Percentiles rank a stretch among this genome's conserved stretches.
Conservation (phyloP, 257 asterid species). For the Capsicum chinense region DNA sequence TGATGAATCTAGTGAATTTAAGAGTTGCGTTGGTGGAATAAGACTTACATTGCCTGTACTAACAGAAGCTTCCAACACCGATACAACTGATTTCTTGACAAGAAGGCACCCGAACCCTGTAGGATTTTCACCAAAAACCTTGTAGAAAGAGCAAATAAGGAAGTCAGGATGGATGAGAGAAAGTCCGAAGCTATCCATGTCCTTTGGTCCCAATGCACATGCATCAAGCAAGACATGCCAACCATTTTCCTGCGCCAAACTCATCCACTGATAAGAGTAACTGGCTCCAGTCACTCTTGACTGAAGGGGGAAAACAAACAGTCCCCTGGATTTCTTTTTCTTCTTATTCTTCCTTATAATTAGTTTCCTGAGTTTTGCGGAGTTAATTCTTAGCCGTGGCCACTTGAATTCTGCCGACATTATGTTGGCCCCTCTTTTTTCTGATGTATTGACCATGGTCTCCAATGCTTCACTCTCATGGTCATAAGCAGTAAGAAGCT, state of each 20-base stretch:
- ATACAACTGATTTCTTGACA: slow-evolving; percentile 64
- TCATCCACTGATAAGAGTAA: slow-evolving; percentile 96
- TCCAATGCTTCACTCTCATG: slow-evolving; percentile 78
- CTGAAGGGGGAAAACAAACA: slow-evolving; percentile 87
- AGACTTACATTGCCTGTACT: slow-evolving; percentile 68
- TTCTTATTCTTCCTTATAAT: slow-evolving; percentile 49
- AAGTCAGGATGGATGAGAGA: slow-evolving; percentile 83
- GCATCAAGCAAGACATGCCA: slow-evolving; percentile 96
- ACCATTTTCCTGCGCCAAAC: slow-evolving; percentile 75
- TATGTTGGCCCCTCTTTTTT: slow-evolving; percentile 65
- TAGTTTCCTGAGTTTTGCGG: slow-evolving; percentile 56
- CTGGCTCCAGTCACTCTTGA: slow-evolving; percentile 83
- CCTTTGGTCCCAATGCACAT: slow-evolving; percentile 86
- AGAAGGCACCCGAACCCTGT: slow-evolving; percentile 94
- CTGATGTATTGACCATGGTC: slow-evolving; percentile 62
- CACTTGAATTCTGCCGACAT: slow-evolving; percentile 85
- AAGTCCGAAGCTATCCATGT: slow-evolving; percentile 85
- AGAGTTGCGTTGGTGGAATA: slow-evolving; percentile 47
- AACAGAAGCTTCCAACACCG: slow-evolving; percentile 58
- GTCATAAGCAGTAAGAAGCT: slow-evolving; percentile 82
- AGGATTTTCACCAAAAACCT: slow-evolving; percentile 84
- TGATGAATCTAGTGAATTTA: slow-evolving; percentile 50
- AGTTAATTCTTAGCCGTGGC: slow-evolving; percentile 79
- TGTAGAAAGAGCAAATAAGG: slow-evolving; percentile 84
- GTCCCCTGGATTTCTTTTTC: slow-evolving; percentile 55